phyloP scores from a whole-genome alignment of 768 basidiomycete species.

The Lactarius evosmus region DNA sequence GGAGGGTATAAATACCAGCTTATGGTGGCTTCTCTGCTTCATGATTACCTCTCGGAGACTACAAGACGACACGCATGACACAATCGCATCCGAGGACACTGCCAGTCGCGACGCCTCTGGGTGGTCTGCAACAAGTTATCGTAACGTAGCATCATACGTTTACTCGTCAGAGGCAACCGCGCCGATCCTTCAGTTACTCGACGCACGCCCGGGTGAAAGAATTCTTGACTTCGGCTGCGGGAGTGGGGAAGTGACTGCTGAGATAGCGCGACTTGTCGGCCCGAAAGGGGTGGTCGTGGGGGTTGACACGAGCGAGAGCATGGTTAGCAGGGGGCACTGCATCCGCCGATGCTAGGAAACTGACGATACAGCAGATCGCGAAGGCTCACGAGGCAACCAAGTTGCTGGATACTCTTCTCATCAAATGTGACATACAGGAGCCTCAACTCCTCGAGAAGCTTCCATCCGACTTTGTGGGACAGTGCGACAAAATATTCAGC shows the following conservation, averaged over 20 bases:
- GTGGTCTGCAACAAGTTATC: conserved; percentile 62
- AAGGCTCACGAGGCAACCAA: conserved; percentile 39
- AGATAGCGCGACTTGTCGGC: conserved; percentile 53
- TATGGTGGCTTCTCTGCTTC: too few species aligned
- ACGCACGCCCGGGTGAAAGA: conserved; percentile 61
- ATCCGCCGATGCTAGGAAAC: background rate
- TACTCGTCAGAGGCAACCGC: conserved; percentile 55
- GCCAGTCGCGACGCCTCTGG: conserved; percentile 8
- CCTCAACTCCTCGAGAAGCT: conserved; percentile 20
- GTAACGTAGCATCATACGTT: conserved; percentile 64
- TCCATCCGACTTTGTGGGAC: conserved; percentile 34
- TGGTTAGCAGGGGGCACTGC: conserved; percentile 46
- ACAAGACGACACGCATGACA: too few species aligned
- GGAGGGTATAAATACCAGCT: too few species aligned
- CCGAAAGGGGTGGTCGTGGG: conserved; percentile 56
- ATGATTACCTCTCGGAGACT: too few species aligned
- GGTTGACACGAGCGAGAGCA: conserved; percentile 64
- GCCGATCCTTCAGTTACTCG: conserved; percentile 57
- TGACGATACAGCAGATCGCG: conserved; percentile 42
- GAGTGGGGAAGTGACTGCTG: conserved; percentile 69
- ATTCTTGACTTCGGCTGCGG: conserved; percentile 83
- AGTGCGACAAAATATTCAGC: conserved; percentile 75
- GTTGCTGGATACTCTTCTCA: conserved; percentile 15
- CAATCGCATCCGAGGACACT: too few species aligned
- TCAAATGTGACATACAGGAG: conserved; percentile 53